These are phyloP conservation scores for Didymella keratinophila DNA, from an alignment of 2,329 filamentous ascomycete species.

Conservation along the genomic window DNA sequence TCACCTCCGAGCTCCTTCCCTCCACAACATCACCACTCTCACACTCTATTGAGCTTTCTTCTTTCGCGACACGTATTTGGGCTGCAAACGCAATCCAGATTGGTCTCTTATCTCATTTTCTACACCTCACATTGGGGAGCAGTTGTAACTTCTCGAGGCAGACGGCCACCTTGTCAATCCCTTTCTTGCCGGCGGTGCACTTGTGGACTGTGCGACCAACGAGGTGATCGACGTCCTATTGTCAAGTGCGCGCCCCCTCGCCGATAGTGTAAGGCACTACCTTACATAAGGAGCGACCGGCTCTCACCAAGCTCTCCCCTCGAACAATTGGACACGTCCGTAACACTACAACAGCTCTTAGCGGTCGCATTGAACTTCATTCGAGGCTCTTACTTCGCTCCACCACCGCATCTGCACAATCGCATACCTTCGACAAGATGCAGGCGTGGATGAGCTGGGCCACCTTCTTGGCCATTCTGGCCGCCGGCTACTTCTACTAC, in stretches of 20 bases:
- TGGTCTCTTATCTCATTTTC: neutral
- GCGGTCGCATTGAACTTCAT: slow-evolving; percentile 3
- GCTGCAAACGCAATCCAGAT: slow-evolving; percentile 6
- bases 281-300: slow-evolving; percentile 25
- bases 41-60: slow-evolving; percentile 11
- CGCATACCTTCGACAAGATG: slow-evolving; percentile 32
- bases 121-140: slow-evolving; percentile 1
- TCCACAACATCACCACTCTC: slow-evolving; percentile 29
- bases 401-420: neutral
- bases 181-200: slow-evolving; percentile 26
- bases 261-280: slow-evolving; percentile 19
- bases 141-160: slow-evolving; percentile 28
- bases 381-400: slow-evolving; percentile 5
- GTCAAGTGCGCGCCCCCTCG: slow-evolving; percentile 21
- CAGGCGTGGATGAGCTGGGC: slow-evolving; percentile 47
- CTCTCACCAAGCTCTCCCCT: slow-evolving; percentile 19
- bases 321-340: slow-evolving; percentile 5
- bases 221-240: slow-evolving; percentile 16
- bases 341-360: slow-evolving; percentile 7
- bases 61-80: slow-evolving; percentile 3
- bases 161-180: slow-evolving; percentile 35
- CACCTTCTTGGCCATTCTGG: slow-evolving; percentile 41
- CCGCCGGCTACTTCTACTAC: slow-evolving; percentile 41
- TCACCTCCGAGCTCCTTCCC: slow-evolving; percentile 32
- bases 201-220: slow-evolving; percentile 23